Percentiles rank a stretch among this genome's conserved stretches.
phyloP scores from a whole-genome alignment of 805 yeast species.

The Saccharomycopsis sp. region DNA sequence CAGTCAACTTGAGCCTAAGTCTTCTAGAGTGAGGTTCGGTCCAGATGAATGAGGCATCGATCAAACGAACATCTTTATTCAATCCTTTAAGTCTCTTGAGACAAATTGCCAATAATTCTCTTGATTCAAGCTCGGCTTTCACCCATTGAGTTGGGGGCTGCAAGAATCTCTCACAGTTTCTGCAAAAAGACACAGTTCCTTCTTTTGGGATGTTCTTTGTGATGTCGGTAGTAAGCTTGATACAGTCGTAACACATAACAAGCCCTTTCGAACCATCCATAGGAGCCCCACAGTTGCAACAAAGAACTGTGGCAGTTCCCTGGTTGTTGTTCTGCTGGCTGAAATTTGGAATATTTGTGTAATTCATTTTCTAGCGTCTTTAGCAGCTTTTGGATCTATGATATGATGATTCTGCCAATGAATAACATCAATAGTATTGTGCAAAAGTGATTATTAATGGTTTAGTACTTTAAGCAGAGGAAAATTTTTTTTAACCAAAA shows the following conservation, averaged over 20 bases:
- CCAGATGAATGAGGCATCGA: conserved; percentile 96
- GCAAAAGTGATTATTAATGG: not conserved
- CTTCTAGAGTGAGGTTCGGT: conserved; percentile 99
- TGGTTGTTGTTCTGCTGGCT: conserved; percentile 9
- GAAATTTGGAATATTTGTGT: conserved; percentile 18
- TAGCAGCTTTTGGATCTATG: too few species aligned
- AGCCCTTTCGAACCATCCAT: conserved; percentile 92
- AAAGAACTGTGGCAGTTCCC: conserved; percentile 74
- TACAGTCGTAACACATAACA: conserved; percentile 97
- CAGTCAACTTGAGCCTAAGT: conserved; percentile 82
- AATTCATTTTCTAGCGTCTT: conserved; percentile 14
- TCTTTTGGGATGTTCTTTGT: conserved; percentile 94
- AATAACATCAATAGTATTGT: not conserved
- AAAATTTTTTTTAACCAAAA: not conserved
- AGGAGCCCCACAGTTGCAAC: conserved; percentile 98
- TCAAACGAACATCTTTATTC: conserved; percentile 65
- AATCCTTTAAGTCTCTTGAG: conserved; percentile 83
- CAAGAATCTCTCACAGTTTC: conserved; percentile 93
- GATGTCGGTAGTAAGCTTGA: conserved; percentile 86
- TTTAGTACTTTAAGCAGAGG: not conserved
- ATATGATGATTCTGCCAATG: not conserved
- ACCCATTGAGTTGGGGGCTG: conserved; percentile 97
- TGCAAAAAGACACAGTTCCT: conserved; percentile 85
- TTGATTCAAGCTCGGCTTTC: conserved; percentile 79
- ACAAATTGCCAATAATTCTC: conserved; percentile 89